Evolutionary conservation across 1,284 basidiomycete genomes (phyloP).

Genomic region (Puccinia horiana): DNA sequence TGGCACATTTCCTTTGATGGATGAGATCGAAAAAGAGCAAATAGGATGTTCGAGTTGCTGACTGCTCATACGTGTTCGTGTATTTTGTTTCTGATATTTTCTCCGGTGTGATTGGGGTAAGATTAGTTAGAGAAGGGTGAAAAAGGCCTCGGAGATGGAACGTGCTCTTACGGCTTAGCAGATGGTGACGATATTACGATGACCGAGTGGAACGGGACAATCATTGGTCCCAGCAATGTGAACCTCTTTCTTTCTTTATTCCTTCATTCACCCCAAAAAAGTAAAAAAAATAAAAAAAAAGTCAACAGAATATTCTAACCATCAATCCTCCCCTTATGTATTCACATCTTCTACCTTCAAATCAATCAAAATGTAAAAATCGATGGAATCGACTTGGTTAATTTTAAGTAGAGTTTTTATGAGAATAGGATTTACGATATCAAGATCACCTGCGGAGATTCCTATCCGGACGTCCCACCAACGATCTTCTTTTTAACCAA

Average conservation of each 20-base stretch:
- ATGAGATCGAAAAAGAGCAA: too few species aligned
- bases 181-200: constrained; percentile 91
- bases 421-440: constrained; percentile 98
- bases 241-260: constrained; percentile 57
- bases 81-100: not conserved
- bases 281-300: too few species aligned
- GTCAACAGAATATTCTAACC: not conserved
- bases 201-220: constrained; percentile 98
- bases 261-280: not conserved
- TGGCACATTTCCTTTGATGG: not conserved
- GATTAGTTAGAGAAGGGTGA: constrained; percentile 95
- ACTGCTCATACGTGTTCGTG: not conserved
- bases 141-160: constrained; percentile 97
- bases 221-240: constrained; percentile 95
- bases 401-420: constrained; percentile 73
- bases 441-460: constrained; percentile 79
- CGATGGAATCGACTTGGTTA: not conserved
- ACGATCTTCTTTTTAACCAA: constrained; percentile 80
- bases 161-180: constrained; percentile 90
- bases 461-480: constrained; percentile 80
- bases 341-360: constrained; percentile 39
- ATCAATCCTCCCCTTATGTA: not conserved
- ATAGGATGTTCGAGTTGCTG: too few species aligned
- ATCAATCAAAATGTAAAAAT: not conserved
- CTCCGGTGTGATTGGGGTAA: constrained; percentile 60